Conservation (phyloP, 2,329 filamentous ascomycete species). For the Ophiostoma tasmaniense region DNA sequence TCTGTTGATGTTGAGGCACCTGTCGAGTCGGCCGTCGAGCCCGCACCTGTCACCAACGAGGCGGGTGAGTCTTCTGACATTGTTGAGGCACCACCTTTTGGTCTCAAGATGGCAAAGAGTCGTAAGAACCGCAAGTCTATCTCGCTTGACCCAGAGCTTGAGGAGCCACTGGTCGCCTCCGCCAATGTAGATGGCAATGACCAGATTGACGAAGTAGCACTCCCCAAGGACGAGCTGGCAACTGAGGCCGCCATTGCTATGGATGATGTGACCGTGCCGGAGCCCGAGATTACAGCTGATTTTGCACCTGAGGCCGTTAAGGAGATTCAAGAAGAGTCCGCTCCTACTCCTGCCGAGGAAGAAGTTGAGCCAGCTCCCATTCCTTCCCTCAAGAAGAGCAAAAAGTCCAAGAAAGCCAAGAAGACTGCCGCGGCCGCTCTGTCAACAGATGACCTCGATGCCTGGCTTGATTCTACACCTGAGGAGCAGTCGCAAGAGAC, state of each 20-base stretch:
- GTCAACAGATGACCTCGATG: not conserved
- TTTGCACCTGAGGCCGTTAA: not conserved
- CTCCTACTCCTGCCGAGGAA: not conserved
- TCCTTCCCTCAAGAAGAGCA: slow-evolving; percentile 2
- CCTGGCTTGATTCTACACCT: not conserved
- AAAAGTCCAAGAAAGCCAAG: slow-evolving; percentile 2
- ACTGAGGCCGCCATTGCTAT: not conserved
- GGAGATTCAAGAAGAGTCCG: not conserved
- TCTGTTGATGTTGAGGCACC: not conserved
- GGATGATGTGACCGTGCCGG: not conserved
- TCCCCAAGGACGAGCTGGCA: not conserved
- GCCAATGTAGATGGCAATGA: not conserved
- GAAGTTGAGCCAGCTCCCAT: not conserved
- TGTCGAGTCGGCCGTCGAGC: not conserved
- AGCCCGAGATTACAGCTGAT: not conserved
- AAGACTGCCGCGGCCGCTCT: not conserved
- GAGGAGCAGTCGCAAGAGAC: not conserved
- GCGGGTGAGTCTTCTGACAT: not conserved
- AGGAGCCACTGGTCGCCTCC: not conserved
- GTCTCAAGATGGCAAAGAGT: not conserved
- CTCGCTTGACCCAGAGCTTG: not conserved
- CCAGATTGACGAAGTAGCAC: not conserved
- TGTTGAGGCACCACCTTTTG: not conserved
- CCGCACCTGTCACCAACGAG: not conserved
- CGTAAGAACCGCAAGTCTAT: not conserved